Conservation (phyloP, 495 filamentous ascomycete genomes). For the Aspergillus affinis region DNA sequence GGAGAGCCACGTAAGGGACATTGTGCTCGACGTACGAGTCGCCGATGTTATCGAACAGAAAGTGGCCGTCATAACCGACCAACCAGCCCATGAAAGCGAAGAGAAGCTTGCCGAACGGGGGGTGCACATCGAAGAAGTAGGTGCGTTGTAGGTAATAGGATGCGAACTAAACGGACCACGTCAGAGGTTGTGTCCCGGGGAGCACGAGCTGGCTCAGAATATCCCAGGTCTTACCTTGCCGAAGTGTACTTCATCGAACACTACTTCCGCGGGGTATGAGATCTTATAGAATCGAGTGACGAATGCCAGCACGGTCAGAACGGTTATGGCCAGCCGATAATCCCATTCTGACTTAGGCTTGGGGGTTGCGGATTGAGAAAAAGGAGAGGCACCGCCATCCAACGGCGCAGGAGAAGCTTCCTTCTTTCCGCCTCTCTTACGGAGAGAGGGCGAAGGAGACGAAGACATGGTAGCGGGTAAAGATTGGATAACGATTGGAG, state of each 20-base stretch:
- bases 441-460: slow-evolving; percentile 44
- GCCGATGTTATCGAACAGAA: slow-evolving; percentile 98
- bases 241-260: slow-evolving; percentile 99
- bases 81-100: slow-evolving; percentile 94
- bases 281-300: slow-evolving; percentile 93
- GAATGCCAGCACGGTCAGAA: slow-evolving; percentile 85
- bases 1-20: slow-evolving; percentile 94
- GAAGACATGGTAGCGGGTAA: slow-evolving; percentile 35
- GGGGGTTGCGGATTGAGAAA: slow-evolving; percentile 17
- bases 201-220: not conserved
- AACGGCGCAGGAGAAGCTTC: slow-evolving; percentile 33
- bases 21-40: slow-evolving; percentile 97
- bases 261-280: slow-evolving; percentile 89
- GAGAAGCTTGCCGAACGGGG: slow-evolving; percentile 77
- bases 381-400: slow-evolving; percentile 28
- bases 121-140: slow-evolving; percentile 99
- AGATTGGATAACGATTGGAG: slow-evolving; percentile 24
- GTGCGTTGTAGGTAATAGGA: slow-evolving; percentile 96
- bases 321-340: slow-evolving; percentile 74
- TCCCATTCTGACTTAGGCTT: slow-evolving; percentile 64
- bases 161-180: slow-evolving; percentile 63
- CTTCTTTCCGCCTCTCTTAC: slow-evolving; percentile 53
- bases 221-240: slow-evolving; percentile 72
- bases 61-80: slow-evolving; percentile 90
- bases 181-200: slow-evolving; percentile 12